Evolutionary conservation across 1,284 basidiomycete genomes (phyloP).

Genomic region (Fereydounia khargensis): DNA sequence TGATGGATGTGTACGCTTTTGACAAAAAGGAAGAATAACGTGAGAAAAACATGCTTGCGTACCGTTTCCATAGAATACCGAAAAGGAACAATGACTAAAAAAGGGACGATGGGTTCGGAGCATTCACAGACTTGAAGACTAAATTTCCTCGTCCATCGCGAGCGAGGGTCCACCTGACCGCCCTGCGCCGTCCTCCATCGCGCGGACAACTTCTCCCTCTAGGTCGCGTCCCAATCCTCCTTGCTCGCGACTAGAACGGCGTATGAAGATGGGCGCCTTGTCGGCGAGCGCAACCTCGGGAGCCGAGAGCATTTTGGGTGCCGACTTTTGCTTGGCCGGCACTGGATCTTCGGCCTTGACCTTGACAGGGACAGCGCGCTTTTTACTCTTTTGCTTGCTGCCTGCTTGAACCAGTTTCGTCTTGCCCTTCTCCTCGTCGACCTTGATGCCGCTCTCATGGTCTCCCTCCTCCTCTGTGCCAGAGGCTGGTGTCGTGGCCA

Average conservation of each 20-base stretch:
- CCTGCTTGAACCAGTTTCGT: not conserved
- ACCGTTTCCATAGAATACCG: too few species aligned
- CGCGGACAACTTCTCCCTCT: slow-evolving; percentile 39
- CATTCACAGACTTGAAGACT: too few species aligned
- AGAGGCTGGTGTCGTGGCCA: not conserved
- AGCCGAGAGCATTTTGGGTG: slow-evolving; percentile 14
- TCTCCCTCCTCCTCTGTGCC: too few species aligned
- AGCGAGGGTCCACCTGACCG: too few species aligned
- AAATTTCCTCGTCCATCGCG: too few species aligned
- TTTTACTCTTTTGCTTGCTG: slow-evolving; percentile 26
- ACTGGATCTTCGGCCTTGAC: slow-evolving; percentile 19
- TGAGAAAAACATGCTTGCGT: too few species aligned
- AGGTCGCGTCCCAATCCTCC: slow-evolving; percentile 48
- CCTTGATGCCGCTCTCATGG: too few species aligned
- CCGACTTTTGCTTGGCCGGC: slow-evolving; percentile 9
- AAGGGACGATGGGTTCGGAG: too few species aligned
- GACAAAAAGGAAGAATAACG: too few species aligned
- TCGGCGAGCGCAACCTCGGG: slow-evolving; percentile 23
- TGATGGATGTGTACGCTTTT: too few species aligned
- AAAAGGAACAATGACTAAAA: too few species aligned
- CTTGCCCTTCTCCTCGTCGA: not conserved
- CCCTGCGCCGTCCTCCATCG: slow-evolving; percentile 26
- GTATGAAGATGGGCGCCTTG: slow-evolving; percentile 33
- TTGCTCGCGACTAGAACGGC: slow-evolving; percentile 42
- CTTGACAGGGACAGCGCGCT: slow-evolving; percentile 28